Evolutionary conservation across 192 early-diverging fungal species (phyloP).

Genomic region (Mortierella claussenii): DNA sequence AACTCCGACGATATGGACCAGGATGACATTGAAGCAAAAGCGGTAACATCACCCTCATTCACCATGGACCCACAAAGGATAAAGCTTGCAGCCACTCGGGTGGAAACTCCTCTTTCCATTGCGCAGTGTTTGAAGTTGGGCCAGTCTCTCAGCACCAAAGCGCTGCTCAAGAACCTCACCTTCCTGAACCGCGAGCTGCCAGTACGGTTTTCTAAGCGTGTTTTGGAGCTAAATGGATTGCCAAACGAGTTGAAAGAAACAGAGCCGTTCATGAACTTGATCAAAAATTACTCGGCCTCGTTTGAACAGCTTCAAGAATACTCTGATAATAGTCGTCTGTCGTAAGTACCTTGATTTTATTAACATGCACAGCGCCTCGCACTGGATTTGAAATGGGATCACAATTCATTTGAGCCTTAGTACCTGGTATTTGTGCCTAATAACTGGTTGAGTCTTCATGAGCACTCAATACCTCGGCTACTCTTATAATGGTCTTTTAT

Average conservation of each 20-base stretch:
- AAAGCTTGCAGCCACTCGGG: conserved; percentile 26
- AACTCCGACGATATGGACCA: conserved; percentile 18
- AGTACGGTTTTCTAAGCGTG: conserved; percentile 39
- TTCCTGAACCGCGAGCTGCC: conserved; percentile 46
- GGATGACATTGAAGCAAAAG: neutral
- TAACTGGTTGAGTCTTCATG: too few relatives aligned
- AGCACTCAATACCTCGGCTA: too few relatives aligned
- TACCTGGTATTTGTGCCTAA: too few relatives aligned
- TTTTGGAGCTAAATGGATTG: conserved; percentile 26
- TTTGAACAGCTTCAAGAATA: conserved; percentile 34
- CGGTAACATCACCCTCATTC: neutral
- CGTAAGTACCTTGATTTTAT: conserved; percentile 23
- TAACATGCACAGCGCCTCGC: too few relatives aligned
- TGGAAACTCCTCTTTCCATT: conserved; percentile 44
- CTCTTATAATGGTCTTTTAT: neutral
- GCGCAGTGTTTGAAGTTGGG: conserved; percentile 40
- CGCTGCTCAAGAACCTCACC: conserved; percentile 37
- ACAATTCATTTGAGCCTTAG: too few relatives aligned
- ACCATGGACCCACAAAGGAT: conserved; percentile 17
- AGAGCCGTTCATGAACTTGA: conserved; percentile 34
- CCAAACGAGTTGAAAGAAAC: conserved; percentile 29
- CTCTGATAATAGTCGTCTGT: conserved; percentile 34
- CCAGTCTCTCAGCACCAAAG: conserved; percentile 27
- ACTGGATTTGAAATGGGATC: too few relatives aligned
- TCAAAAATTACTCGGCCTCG: conserved; percentile 29